Percentiles rank a stretch among this genome's conserved stretches.
Conservation (phyloP, 345 rosid genomes). For the Salix arbutifolia region DNA sequence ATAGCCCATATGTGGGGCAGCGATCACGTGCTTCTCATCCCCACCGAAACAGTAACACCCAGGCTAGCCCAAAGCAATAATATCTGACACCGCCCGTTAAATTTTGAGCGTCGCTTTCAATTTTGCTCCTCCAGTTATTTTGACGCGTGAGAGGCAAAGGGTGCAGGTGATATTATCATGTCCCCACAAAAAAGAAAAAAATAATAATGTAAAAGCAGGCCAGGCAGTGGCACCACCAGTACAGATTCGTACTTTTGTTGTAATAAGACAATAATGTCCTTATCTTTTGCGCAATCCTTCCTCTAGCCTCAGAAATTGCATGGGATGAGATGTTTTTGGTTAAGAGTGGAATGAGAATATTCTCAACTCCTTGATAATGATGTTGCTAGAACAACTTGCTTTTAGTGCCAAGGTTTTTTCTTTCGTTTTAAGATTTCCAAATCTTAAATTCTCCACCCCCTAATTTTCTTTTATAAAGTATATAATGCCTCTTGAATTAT, state of each 20-base stretch:
- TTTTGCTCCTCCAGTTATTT: not conserved
- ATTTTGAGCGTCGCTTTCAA: not conserved
- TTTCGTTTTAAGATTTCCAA: not conserved
- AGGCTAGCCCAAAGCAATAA: not conserved
- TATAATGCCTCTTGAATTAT: not conserved
- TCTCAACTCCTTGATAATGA: not conserved
- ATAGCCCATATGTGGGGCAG: not conserved
- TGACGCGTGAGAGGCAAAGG: not conserved
- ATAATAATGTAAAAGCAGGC: not conserved
- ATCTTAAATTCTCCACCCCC: not conserved
- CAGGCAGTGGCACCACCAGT: not conserved
- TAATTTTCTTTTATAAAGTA: not conserved
- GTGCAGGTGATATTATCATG: not conserved
- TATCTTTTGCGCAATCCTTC: not conserved
- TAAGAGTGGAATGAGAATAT: slow-evolving; percentile 3
- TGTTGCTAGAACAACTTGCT: not conserved
- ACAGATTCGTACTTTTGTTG: slow-evolving; percentile 5
- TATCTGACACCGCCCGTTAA: not conserved
- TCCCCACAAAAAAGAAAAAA: not conserved
- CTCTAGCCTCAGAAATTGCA: not conserved
- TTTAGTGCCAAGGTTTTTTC: not conserved
- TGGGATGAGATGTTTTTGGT: not conserved
- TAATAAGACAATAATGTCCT: slow-evolving; percentile 4
- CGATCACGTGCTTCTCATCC: not conserved
- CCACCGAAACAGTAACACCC: not conserved